Evolutionary conservation across 768 basidiomycete genomes (phyloP), one percentile per base, ranked within the genome.

Genomic region (Tricholoma sp.): DNA sequence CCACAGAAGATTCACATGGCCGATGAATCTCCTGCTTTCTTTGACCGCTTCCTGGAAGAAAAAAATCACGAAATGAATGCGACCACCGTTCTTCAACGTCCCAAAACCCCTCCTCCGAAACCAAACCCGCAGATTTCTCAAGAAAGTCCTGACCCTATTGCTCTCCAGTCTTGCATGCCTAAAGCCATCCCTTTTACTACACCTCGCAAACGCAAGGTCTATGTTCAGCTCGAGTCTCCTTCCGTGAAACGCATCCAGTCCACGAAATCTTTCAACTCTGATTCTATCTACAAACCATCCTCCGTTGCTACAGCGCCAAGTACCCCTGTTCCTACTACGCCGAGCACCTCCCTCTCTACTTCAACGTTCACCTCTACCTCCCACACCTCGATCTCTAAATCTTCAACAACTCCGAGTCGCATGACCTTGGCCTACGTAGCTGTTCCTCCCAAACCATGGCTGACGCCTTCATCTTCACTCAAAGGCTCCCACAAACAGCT

Each of bases 121-220:
- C 59, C 44, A 52, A 33, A 47, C 1, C 54, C 62, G 54, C 56
- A 65, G 24, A 61, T 57, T 5, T 56, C 66, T 6, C 72, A 74
- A 49, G 74, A 75, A 36, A 84, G 82, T 64, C 83, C 83, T 3
- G 83, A 85, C 65, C 82, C 84, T 12, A 69, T 86, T n/a, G 71
- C 77, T 0, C 63, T 80, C 68, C 68, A 66, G 44, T 67, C 73
- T 10, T 61, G 62, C 28, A 63, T 55, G 11, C 52, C 62, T 12
- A 57, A 62, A 12, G 60, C 68, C 10, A 61, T 77, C 6, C 39
- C 41, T 18, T 31, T 33, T 44, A 44, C 52, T 7, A 89, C 89
- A 0, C 88, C 89, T 9, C 80, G 78, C 50, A 93, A 93, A 65
- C 80, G 89, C 51, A 92, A 91, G 63, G 74, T 79, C 2, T 75